Base-by-base conservation (phyloP, 1,284 basidiomycete species). In the Ceratobasidium sp. region DNA sequence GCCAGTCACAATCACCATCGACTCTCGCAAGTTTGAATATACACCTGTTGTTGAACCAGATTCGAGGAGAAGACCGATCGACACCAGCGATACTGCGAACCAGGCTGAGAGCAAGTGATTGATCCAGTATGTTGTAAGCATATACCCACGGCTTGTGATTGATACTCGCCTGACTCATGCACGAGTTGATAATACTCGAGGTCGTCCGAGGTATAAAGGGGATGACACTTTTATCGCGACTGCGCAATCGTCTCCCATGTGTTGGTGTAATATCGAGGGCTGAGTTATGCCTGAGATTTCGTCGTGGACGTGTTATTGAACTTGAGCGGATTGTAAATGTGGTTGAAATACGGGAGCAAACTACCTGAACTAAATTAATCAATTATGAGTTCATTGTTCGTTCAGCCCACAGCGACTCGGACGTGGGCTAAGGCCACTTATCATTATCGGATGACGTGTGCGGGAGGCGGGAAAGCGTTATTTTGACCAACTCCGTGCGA, bases 1-100 rank as follows among this genome's bases (percentile, higher is more conserved):
- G 0, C 94, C 95, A 60, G 91, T 96, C 40, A 95, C 95, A 20
- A 91, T 96, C 79, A 94, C 92, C 0, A 87, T 95, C 70, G 94
- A 96, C 85, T 82, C 82, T 20, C 77, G 81, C 44, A 79, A 80
- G 55, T 80, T 77, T 44, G 80, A 81, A 61, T 81, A 80, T 39
- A 75, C 75, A 26, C 69, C 66, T 13, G 69, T 71, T 28, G 33
- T 33, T 28, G 68, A 72, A 55, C 4, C 73, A 7, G 39, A 49
- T 10, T 18, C 49, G 5, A 76, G 42, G 61, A 76, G 44, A n/a
- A 76, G 42, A 42, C 20, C 46, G 6, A n/a, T 20, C 9, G 23
- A 51, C 18, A 13, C 12, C 40, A 33, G 23, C 33, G 49, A 44
- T 26, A 23, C 33, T 39, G 40, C 58, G 28, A 26, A 23, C n/a